Conservation (phyloP, 176 grass and related monocot species). For the Oryza meyeriana region DNA sequence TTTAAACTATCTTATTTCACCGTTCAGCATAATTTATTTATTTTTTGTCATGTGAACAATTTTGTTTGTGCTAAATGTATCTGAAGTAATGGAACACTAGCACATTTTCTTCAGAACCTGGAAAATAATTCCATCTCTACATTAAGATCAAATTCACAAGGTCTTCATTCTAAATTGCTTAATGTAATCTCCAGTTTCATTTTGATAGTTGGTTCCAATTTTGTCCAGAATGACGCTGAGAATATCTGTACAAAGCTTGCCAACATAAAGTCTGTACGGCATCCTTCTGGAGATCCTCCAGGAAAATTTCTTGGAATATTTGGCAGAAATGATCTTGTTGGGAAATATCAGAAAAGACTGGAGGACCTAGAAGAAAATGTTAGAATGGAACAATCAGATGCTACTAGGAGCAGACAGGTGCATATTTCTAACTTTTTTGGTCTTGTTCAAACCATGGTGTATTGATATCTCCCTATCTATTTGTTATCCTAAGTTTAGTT, state of each 20-base stretch:
- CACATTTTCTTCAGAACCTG: not conserved
- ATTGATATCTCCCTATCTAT: not conserved
- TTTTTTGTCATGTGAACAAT: not conserved
- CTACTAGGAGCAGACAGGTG: conserved; percentile 63
- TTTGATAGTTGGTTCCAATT: conserved; percentile 28
- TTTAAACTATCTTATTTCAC: not conserved
- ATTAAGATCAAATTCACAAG: not conserved
- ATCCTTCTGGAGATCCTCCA: conserved; percentile 24
- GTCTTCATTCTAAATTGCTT: conserved; percentile 10
- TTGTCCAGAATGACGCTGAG: conserved; percentile 75
- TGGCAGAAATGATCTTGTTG: conserved; percentile 51
- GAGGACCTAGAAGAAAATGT: conserved; percentile 90
- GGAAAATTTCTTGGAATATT: conserved; percentile 70
- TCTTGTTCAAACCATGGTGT: not conserved
- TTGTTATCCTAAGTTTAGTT: not conserved
- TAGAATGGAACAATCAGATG: conserved; percentile 72
- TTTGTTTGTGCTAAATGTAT: not conserved
- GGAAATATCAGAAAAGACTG: conserved; percentile 62
- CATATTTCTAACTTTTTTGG: conserved; percentile 3
- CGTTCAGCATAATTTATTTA: not conserved
- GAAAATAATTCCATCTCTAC: not conserved
- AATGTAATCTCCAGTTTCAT: conserved; percentile 15
- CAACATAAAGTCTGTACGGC: conserved; percentile 52
- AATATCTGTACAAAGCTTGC: conserved; percentile 68
- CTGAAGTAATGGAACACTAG: not conserved